These are phyloP conservation scores for Russula dissimulans DNA, from an alignment of 768 basidiomycete species.

Conservation along the genomic window DNA sequence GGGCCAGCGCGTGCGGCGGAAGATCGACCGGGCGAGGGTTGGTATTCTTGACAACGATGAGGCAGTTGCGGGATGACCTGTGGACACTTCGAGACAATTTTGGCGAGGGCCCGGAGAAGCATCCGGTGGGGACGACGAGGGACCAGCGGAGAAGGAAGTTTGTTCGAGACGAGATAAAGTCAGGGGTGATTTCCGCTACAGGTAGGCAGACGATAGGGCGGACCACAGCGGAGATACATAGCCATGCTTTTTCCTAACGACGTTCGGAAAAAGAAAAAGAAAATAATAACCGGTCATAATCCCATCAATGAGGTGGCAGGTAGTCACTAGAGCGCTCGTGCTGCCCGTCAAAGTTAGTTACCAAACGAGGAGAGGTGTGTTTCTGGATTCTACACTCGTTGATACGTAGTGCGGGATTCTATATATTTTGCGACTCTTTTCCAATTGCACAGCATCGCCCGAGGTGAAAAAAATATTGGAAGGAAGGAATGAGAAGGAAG, in stretches of 20 bases:
- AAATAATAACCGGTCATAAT: neutral
- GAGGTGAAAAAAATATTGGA: neutral
- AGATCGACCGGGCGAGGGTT: conserved; percentile 10
- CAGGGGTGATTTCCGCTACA: neutral
- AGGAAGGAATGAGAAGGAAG: too few species aligned
- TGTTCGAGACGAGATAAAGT: neutral
- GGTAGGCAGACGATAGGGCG: too few species aligned
- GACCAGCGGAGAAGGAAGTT: conserved; percentile 9
- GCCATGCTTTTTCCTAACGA: neutral
- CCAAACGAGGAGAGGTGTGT: neutral
- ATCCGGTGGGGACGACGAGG: neutral
- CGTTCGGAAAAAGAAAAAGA: neutral
- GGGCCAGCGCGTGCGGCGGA: conserved; percentile 24
- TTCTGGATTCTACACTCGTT: neutral
- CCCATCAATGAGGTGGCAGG: neutral
- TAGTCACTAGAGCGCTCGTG: conserved; percentile 1
- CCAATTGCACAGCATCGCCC: neutral
- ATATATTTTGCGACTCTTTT: too few species aligned
- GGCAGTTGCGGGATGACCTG: conserved; percentile 12
- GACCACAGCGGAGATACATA: too few species aligned
- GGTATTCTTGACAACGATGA: conserved; percentile 14
- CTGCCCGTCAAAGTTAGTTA: neutral
- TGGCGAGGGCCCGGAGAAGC: neutral
- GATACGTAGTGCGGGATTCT: too few species aligned
- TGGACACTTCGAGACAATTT: conserved; percentile 18